Conservation (phyloP, 768 basidiomycete genomes). For the Kwoniella mangroviensis region DNA sequence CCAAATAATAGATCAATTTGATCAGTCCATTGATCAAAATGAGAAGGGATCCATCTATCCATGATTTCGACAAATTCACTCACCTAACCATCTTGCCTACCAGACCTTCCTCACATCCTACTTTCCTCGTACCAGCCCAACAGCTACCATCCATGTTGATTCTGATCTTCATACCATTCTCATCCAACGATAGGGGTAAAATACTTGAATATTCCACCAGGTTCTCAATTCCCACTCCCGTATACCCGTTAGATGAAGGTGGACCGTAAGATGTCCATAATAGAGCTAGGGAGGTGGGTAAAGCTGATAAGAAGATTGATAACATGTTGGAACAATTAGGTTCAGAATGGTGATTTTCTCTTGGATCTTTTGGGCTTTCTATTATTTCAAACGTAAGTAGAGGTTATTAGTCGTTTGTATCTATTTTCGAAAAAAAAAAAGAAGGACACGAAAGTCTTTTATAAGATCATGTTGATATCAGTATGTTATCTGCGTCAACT, state of each 20-base stretch:
- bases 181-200: neutral
- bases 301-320: neutral
- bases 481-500: too few relatives aligned
- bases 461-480: too few relatives aligned
- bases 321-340: conserved; percentile 3
- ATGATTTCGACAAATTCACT: neutral
- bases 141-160: conserved; percentile 1
- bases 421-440: too few relatives aligned
- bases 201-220: neutral
- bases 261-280: conserved; percentile 18
- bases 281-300: conserved; percentile 7
- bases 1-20: too few relatives aligned
- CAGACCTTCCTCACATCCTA: conserved; percentile 2
- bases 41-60: too few relatives aligned
- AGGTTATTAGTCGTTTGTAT: too few relatives aligned
- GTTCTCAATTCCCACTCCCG: neutral
- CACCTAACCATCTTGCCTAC: neutral
- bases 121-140: neutral
- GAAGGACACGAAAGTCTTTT: too few relatives aligned
- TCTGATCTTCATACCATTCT: neutral
- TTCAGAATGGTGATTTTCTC: neutral
- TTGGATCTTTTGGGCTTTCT: too few relatives aligned
- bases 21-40: too few relatives aligned
- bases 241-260: neutral
- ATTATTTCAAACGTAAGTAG: too few relatives aligned